Evolutionary conservation across 2,329 filamentous ascomycete genomes (phyloP).

Genomic region (Septoria petroselini): DNA sequence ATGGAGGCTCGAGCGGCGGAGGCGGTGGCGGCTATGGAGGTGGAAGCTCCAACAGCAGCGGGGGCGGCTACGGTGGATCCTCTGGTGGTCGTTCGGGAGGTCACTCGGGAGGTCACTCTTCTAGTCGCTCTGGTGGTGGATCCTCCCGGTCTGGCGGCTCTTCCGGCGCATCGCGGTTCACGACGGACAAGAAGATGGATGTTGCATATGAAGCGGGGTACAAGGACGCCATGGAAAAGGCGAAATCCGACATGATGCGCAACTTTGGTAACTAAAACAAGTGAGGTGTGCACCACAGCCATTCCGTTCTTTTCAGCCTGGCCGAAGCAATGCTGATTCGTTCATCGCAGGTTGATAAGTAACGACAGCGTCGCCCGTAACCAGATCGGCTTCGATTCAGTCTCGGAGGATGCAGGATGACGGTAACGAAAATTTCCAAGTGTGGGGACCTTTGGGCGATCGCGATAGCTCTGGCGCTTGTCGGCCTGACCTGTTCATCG

Average conservation of each 20-base stretch:
- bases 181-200: constrained; percentile 23
- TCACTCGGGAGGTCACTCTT: constrained; percentile 6
- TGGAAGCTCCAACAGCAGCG: neutral
- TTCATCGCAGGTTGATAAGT: constrained; percentile 2
- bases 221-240: constrained; percentile 25
- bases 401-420: constrained; percentile 9
- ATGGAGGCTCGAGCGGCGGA: constrained; percentile 6
- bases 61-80: neutral
- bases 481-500: constrained; percentile 6
- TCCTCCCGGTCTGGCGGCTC: constrained; percentile 4
- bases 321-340: constrained; percentile 1
- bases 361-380: constrained; percentile 6
- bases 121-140: constrained; percentile 8
- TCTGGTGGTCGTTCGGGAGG: constrained; percentile 2
- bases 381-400: constrained; percentile 7
- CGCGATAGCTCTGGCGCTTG: constrained; percentile 13
- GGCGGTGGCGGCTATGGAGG: constrained; percentile 4
- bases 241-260: constrained; percentile 22
- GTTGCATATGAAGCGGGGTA: constrained; percentile 23
- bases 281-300: neutral
- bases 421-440: constrained; percentile 4
- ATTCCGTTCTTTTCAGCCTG: neutral
- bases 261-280: constrained; percentile 17
- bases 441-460: constrained; percentile 13
- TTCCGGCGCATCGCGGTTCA: constrained; percentile 17